phyloP scores from a whole-genome alignment of 768 basidiomycete genomes.

The Epithele typhae region DNA sequence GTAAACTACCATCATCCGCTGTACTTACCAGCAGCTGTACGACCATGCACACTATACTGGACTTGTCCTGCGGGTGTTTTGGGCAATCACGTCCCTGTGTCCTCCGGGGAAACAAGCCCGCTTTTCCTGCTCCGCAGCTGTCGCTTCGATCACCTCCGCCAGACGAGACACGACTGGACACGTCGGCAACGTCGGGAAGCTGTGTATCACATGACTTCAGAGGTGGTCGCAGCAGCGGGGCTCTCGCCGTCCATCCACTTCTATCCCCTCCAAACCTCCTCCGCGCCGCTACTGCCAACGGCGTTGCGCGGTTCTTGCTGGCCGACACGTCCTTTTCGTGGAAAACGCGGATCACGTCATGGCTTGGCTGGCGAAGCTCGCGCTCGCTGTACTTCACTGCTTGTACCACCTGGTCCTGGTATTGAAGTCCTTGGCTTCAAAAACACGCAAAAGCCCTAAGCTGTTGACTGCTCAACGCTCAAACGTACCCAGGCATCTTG shows the following conservation, averaged over 20 bases:
- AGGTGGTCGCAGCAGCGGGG: not conserved
- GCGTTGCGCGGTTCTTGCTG: not conserved
- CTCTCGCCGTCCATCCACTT: not conserved
- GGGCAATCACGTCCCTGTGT: too few species aligned
- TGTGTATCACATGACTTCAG: not conserved
- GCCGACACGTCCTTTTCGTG: slow-evolving; percentile 9
- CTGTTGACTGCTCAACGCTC: slow-evolving; percentile 48
- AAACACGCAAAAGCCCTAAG: slow-evolving; percentile 36
- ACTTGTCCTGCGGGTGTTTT: too few species aligned
- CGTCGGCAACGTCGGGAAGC: not conserved
- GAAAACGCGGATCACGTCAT: slow-evolving; percentile 25
- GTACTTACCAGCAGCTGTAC: slow-evolving; percentile 2
- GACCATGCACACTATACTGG: too few species aligned
- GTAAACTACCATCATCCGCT: slow-evolving; percentile 5
- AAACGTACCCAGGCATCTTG: slow-evolving; percentile 63
- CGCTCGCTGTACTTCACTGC: slow-evolving; percentile 55
- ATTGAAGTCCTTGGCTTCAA: slow-evolving; percentile 26
- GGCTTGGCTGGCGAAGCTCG: slow-evolving; percentile 42
- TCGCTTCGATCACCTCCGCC: too few species aligned
- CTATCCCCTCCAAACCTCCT: too few species aligned
- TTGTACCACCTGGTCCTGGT: slow-evolving; percentile 45
- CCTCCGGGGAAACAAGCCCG: too few species aligned
- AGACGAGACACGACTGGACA: too few species aligned
- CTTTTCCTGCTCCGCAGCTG: too few species aligned
- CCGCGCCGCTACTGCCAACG: too few species aligned